Conservation (phyloP, 75 land plant genomes). For the Larix kaempferi region DNA sequence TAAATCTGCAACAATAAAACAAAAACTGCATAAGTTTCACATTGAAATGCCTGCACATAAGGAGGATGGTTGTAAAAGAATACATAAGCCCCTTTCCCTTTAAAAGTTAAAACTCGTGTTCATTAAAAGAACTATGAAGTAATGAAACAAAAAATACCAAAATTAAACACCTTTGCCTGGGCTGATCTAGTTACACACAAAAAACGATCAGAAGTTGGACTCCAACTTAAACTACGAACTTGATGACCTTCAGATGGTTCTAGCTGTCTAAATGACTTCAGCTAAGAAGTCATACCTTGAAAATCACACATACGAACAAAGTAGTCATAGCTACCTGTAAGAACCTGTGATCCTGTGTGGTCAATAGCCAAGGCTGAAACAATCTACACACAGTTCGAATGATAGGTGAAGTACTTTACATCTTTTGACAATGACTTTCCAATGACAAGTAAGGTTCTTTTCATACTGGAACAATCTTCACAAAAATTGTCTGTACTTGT, state of each 20-base stretch:
- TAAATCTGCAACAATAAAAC: constrained; percentile 53
- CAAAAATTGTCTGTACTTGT: no score
- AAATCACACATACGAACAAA: constrained; percentile 94
- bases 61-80: constrained; percentile 1
- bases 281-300: constrained; percentile 96
- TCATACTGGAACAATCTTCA: not conserved
- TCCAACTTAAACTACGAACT: constrained; percentile 92
- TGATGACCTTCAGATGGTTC: constrained; percentile 99
- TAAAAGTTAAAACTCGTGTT: not conserved
- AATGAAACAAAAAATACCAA: not conserved
- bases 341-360: constrained; percentile 93
- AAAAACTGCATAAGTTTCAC: constrained; percentile 4
- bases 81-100: not conserved
- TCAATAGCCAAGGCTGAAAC: constrained; percentile 94
- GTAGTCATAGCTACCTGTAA: constrained; percentile 97
- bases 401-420: no score
- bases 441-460: not conserved
- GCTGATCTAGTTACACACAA: constrained; percentile 98
- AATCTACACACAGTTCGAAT: constrained; percentile 41
- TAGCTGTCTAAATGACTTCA: constrained; percentile 87
- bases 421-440: no score
- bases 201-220: constrained; percentile 90
- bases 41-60: not conserved
- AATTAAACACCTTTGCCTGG: constrained; percentile 74
- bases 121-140: not conserved